Evolutionary conservation across 768 basidiomycete species (phyloP).

Genomic region (Xerocomus brunneocitrinus): DNA sequence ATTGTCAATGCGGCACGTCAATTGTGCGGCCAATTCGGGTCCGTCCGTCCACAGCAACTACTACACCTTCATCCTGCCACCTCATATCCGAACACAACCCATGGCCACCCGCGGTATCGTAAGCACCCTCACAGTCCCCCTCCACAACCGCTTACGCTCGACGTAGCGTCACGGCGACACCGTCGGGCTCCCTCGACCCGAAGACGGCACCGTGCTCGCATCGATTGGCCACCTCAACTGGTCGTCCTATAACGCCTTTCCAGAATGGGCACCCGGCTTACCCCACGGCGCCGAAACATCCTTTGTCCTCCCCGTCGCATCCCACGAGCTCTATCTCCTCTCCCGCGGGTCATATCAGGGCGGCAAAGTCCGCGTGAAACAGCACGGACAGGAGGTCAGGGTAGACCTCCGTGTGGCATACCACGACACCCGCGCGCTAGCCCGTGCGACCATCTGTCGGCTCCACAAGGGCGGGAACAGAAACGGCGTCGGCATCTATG

Average conservation of each 20-base stretch:
- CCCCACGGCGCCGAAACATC: conserved; percentile 16
- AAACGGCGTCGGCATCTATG: conserved; percentile 38
- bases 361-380: conserved; percentile 19
- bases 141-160: too few relatives aligned
- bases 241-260: conserved; percentile 1
- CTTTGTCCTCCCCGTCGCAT: conserved; percentile 28
- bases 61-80: conserved; percentile 8
- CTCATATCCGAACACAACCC: conserved; percentile 8
- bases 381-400: conserved; percentile 16
- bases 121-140: background rate
- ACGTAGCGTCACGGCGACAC: background rate
- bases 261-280: conserved; percentile 18
- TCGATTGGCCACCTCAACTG: conserved; percentile 13
- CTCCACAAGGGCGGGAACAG: conserved; percentile 24
- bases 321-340: conserved; percentile 32
- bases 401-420: conserved; percentile 33
- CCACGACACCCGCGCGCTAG: conserved; percentile 16
- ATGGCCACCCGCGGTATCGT: too few relatives aligned
- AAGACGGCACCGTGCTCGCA: conserved; percentile 16
- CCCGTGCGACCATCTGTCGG: conserved; percentile 29
- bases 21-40: conserved; percentile 1
- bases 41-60: conserved; percentile 7
- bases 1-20: background rate
- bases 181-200: conserved; percentile 5
- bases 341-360: conserved; percentile 28